Base-by-base conservation (phyloP, 257 asterid genomes). In the Przewalskia tangutica region DNA sequence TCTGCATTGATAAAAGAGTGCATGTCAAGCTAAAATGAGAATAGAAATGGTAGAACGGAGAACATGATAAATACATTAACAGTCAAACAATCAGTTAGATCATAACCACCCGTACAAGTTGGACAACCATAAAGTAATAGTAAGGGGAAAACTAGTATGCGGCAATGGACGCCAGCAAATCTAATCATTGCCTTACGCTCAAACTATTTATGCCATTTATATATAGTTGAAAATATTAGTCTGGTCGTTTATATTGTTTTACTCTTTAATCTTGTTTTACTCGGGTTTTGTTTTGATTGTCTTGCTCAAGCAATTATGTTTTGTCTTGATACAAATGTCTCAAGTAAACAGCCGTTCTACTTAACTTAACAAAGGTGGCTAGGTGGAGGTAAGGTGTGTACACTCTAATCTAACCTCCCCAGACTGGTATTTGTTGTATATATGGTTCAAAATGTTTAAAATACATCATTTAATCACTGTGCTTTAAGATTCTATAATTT, bases 1-100 rank as follows among this genome's bases (percentile, higher is more conserved):
- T 88, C 91, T 90, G 86, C 58, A 84, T 51, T n/a, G 67, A 68
- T 36, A 10, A 67, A 77, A 68, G 13, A 68, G 32, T 36, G 20
- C 59, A 84, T 6, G 10, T 53, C 0, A 50, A 54, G 2, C 20
- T 2, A 77, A 38, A 6, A 36, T 48, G 34, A 54, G 8, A 65
- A 64, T 17, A 48, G 11, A 64, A 51, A 80, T 23, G 62, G 23
- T 11, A 67, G 32, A 17, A 40, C 11, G 17, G n/a, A 68, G 53
- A 42, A 38, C 40, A 10, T 42, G 55, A 40, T 13, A 38, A 9
- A 40, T n/a, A n/a, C n/a, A n/a, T n/a, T n/a, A n/a, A n/a, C n/a
- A 4, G 16, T 62, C 11, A 13, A 42, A 68, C 14, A 68, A 42
- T 68, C 34, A 40, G 2, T 10, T 17, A 38, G 3, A 67, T 67